These are phyloP conservation scores for Dioszegia aurantiaca DNA, from an alignment of 768 basidiomycete genomes.

Conservation along the genomic window DNA sequence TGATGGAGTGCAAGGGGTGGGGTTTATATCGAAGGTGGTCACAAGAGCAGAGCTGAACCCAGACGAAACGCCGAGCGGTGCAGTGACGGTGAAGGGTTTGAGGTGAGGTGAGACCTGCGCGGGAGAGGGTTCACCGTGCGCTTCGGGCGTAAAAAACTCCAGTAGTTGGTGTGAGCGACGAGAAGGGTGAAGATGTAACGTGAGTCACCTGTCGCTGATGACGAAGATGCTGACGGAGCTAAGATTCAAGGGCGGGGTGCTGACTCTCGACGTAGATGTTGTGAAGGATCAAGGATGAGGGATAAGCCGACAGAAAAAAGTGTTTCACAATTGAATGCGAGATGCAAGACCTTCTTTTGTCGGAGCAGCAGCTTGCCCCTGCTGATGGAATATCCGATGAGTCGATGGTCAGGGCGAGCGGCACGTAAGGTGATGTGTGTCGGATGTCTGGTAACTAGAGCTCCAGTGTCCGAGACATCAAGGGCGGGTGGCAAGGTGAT, in stretches of 20 bases:
- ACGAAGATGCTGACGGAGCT: too few species aligned
- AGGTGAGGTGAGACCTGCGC: not conserved
- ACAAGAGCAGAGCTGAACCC: not conserved
- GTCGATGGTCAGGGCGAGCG: too few species aligned
- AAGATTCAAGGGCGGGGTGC: too few species aligned
- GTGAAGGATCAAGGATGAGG: not conserved
- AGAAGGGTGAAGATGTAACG: not conserved
- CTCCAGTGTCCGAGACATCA: constrained; percentile 8
- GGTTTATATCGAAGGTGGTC: not conserved
- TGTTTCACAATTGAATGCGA: not conserved
- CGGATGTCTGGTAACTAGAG: too few species aligned
- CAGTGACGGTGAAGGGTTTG: not conserved
- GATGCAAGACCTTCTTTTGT: not conserved
- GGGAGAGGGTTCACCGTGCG: constrained; percentile 1
- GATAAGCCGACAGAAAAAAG: not conserved
- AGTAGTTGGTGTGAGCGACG: not conserved
- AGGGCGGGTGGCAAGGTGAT: not conserved
- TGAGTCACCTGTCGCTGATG: too few species aligned
- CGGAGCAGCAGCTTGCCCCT: not conserved
- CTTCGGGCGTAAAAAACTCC: not conserved
- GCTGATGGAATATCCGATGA: not conserved
- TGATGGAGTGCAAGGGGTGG: not conserved
- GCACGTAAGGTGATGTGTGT: too few species aligned
- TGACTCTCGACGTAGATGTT: not conserved
- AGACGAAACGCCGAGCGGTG: constrained; percentile 7